These are phyloP conservation scores for Colletotrichum sp. DNA, from an alignment of 2,329 filamentous ascomycete genomes.

Conservation along the genomic window DNA sequence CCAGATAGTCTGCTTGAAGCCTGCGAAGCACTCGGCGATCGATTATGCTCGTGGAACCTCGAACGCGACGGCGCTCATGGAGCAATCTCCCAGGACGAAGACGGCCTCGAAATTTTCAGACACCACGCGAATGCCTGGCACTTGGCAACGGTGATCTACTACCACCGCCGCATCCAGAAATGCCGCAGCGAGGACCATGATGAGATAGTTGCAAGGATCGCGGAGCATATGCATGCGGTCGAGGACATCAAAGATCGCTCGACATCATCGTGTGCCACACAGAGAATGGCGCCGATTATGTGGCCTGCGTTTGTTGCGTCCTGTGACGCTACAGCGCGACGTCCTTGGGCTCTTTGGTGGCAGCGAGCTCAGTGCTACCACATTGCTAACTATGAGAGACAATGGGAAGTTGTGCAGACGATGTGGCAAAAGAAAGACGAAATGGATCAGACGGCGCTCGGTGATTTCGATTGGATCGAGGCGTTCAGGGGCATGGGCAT, in stretches of 20 bases:
- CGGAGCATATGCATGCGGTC: neutral
- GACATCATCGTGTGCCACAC: neutral
- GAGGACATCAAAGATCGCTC: neutral
- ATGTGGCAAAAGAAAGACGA: neutral
- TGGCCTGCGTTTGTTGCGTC: conserved; percentile 1
- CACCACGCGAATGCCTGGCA: conserved; percentile 1
- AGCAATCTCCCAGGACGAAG: neutral
- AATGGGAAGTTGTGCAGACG: neutral
- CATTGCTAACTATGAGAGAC: neutral
- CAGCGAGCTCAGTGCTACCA: neutral
- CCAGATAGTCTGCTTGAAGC: neutral
- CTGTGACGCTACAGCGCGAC: neutral
- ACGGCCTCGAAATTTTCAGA: neutral
- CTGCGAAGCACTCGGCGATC: neutral
- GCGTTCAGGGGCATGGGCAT: neutral
- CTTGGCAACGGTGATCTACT: neutral
- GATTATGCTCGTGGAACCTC: neutral
- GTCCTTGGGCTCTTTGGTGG: neutral
- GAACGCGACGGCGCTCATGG: neutral
- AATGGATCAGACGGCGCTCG: neutral
- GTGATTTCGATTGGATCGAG: neutral
- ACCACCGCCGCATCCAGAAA: neutral
- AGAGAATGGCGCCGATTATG: neutral
- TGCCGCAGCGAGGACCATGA: neutral
- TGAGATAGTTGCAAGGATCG: neutral